These are phyloP conservation scores for Sindora glabra DNA, from an alignment of 306 rosid species.

Conservation along the genomic window DNA sequence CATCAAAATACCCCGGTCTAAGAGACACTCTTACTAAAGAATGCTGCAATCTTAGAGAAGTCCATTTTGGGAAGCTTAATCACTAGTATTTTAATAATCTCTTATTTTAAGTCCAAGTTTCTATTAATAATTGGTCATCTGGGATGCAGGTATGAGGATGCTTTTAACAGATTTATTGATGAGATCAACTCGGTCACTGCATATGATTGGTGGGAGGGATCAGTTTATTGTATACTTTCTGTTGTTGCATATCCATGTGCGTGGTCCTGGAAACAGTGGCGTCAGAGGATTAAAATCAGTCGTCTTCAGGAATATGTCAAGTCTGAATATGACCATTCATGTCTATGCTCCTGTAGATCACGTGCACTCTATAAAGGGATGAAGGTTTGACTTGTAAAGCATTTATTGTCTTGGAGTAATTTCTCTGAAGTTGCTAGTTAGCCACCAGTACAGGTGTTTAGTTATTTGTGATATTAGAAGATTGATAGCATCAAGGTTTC, in stretches of 20 bases:
- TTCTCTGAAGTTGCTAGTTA: slow-evolving; percentile 10
- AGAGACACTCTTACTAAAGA: background rate
- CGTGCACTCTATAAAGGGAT: slow-evolving; percentile 98
- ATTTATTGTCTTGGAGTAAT: slow-evolving; percentile 18
- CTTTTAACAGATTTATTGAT: slow-evolving; percentile 93
- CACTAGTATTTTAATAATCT: background rate
- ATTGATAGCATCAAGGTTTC: no score
- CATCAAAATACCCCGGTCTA: no score
- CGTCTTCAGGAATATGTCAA: slow-evolving; percentile 94
- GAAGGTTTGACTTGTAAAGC: slow-evolving; percentile 64
- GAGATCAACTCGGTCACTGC: slow-evolving; percentile 92
- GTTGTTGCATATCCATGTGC: slow-evolving; percentile 95
- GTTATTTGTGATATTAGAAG: slow-evolving; percentile 2
- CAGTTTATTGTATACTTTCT: slow-evolving; percentile 90
- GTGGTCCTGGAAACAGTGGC: slow-evolving; percentile 99
- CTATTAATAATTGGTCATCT: slow-evolving; percentile 15
- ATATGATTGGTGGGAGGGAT: slow-evolving; percentile 99
- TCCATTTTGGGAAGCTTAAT: background rate
- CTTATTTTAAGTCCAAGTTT: background rate
- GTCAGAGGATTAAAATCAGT: slow-evolving; percentile 70
- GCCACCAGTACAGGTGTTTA: background rate
- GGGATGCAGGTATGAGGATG: slow-evolving; percentile 83
- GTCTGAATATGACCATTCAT: slow-evolving; percentile 94
- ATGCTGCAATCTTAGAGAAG: background rate
- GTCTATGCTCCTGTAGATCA: slow-evolving; percentile 92